Base-by-base conservation (phyloP, 805 yeast genomes). In the Crinitomyces ghanaensis region DNA sequence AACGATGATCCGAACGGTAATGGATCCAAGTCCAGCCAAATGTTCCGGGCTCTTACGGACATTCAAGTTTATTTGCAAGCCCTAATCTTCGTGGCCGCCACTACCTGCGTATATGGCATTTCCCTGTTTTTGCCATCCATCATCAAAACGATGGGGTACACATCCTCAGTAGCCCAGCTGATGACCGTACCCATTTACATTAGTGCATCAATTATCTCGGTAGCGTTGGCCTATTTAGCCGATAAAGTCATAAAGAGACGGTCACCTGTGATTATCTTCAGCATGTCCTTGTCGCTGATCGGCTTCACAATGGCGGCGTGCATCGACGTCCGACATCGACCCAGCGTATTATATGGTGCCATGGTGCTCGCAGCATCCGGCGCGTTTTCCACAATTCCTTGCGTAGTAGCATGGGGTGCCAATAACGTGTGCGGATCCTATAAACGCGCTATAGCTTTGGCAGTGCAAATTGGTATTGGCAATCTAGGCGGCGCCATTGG, bases 401-500 rank as follows among this genome's bases (percentile, higher is more conserved):
- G 64, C 22, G 64, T 62, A 39, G 48, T 61, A 16, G 51, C 64
- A 1, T 67, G 72, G 72, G 40, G 60, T n/a, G 58, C 59, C 16
- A 53, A 53, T 23, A 67, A 66, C 37, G 50, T 56, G 22, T 62
- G 67, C 2, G 65, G 65, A 6, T 56, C 54, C 34, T 63, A 57
- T 48, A 59, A 59, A 22, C 24, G 38, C 16, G 38, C 38, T 6
- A 28, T 66, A 3, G 57, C 65, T 4, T 45, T 65, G 31, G 69
- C 65, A 6, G 34, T 53, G 22, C 62, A 66, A 33, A 69, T 63
- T 42, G 53, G 65, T 2, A 37, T 65, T 12, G 71, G 70, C 6
- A 66, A 66, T 40, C 37, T 60, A 18, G 56, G 70, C 4, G 72
- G 72, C 33, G 64, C 59, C 3, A 50, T 65, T 38, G 60, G 63